These are phyloP conservation scores for Glycine latifolia DNA, from an alignment of 306 rosid species.

Conservation along the genomic window DNA sequence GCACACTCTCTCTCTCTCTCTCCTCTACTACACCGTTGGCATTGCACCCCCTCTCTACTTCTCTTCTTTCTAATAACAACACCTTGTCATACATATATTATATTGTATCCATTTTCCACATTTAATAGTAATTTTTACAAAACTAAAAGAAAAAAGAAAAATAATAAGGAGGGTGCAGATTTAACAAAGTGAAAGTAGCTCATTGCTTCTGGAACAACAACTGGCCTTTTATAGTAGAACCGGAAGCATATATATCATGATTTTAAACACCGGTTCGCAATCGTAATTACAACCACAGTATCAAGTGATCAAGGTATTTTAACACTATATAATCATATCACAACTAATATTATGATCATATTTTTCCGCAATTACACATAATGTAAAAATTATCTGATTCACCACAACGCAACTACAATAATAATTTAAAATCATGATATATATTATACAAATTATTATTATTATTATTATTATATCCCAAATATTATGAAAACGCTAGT, in stretches of 20 bases:
- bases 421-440: too few species aligned
- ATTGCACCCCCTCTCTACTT: slow-evolving; percentile 35
- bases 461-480: slow-evolving; percentile 25
- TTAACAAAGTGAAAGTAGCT: background rate
- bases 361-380: too few species aligned
- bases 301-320: too few species aligned
- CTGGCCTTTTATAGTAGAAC: slow-evolving; percentile 40
- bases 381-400: too few species aligned
- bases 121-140: background rate
- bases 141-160: too few species aligned
- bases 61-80: slow-evolving; percentile 37
- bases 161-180: background rate
- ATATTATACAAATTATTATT: background rate
- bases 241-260: slow-evolving; percentile 29
- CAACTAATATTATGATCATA: too few species aligned
- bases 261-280: too few species aligned
- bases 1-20: slow-evolving; percentile 5
- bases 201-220: background rate
- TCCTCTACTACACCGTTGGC: slow-evolving; percentile 48
- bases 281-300: too few species aligned
- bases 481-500: slow-evolving; percentile 61
- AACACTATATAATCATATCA: too few species aligned
- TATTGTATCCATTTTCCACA: slow-evolving; percentile 4
- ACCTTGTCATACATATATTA: slow-evolving; percentile 39
- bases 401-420: too few species aligned